Evolutionary conservation across 1,284 basidiomycete species (phyloP).

Genomic region (Sporisorium exsertum): DNA sequence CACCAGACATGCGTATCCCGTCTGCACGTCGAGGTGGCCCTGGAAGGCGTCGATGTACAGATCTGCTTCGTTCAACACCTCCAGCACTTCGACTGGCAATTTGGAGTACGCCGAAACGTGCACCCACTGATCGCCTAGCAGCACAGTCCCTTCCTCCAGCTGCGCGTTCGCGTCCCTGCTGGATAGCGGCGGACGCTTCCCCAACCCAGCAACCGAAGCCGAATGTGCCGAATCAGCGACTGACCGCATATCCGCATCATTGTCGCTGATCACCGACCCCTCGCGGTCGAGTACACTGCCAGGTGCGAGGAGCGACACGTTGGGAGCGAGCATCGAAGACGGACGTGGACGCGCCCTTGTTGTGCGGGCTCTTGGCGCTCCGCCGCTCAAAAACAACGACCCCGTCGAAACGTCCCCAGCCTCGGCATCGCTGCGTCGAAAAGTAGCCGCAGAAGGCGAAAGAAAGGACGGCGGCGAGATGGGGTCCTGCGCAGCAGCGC

Average conservation of each 20-base stretch:
- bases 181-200: slow-evolving; percentile 3
- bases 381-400: slow-evolving; percentile 25
- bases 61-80: slow-evolving; percentile 40
- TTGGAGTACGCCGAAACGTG: slow-evolving; percentile 51
- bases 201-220: slow-evolving; percentile 9
- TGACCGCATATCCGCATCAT: slow-evolving; percentile 38
- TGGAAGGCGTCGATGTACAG: slow-evolving; percentile 53
- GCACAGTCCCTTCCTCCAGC: slow-evolving; percentile 50
- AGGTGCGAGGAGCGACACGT: slow-evolving; percentile 30
- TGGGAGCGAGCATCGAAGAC: slow-evolving; percentile 44
- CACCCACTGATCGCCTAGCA: slow-evolving; percentile 50
- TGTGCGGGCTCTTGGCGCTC: slow-evolving; percentile 3
- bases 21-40: slow-evolving; percentile 53
- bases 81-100: slow-evolving; percentile 49
- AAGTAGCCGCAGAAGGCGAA: slow-evolving; percentile 8
- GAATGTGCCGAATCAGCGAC: slow-evolving; percentile 32
- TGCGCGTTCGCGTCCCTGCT: slow-evolving; percentile 24
- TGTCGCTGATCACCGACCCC: slow-evolving; percentile 26
- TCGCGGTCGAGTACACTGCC: slow-evolving; percentile 30
- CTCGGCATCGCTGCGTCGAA: slow-evolving; percentile 13
- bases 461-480: slow-evolving; percentile 32
- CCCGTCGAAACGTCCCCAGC: slow-evolving; percentile 28
- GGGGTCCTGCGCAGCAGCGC: slow-evolving; percentile 16
- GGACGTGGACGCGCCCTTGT: slow-evolving; percentile 35
- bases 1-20: slow-evolving; percentile 58